Conservation (phyloP, 2,329 filamentous ascomycete genomes). For the Penicillium sp. region DNA sequence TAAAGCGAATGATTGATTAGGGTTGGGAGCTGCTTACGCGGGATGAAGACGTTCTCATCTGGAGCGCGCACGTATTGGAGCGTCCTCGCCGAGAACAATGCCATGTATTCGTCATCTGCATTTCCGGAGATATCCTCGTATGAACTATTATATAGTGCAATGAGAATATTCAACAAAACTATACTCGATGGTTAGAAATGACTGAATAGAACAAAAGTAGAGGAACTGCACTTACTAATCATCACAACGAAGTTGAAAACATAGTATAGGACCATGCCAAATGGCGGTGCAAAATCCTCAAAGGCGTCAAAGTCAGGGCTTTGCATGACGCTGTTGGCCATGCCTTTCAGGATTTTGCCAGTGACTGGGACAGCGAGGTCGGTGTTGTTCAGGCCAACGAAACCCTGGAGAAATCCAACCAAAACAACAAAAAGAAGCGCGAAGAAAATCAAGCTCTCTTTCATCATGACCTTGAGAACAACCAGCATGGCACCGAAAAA, state of each 20-base stretch:
- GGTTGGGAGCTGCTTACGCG: constrained; percentile 47
- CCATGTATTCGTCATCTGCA: constrained; percentile 91
- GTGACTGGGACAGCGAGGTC: constrained; percentile 61
- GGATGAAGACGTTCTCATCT: constrained; percentile 97
- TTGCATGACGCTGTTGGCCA: constrained; percentile 86
- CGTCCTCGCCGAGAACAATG: constrained; percentile 87
- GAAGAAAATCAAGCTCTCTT: constrained; percentile 93
- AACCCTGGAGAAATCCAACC: constrained; percentile 78
- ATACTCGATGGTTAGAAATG: constrained; percentile 19
- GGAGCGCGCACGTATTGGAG: constrained; percentile 96
- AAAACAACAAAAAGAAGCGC: constrained; percentile 80
- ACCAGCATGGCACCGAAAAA: constrained; percentile 99
- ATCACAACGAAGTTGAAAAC: constrained; percentile 97
- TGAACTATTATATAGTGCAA: constrained; percentile 93
- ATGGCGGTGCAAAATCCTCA: constrained; percentile 85
- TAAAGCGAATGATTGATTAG: not conserved
- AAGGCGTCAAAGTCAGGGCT: constrained; percentile 87
- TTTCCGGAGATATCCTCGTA: constrained; percentile 94
- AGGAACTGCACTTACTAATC: constrained; percentile 51
- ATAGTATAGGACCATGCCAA: constrained; percentile 94
- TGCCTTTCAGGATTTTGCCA: constrained; percentile 49
- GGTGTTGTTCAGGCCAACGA: constrained; percentile 82
- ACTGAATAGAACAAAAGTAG: not conserved
- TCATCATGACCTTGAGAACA: constrained; percentile 92
- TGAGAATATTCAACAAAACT: constrained; percentile 89